A percentile compares a stretch with the other conserved stretches of the same genome.
Conservation (phyloP, 805 yeast species). For the Ogataea minuta region DNA sequence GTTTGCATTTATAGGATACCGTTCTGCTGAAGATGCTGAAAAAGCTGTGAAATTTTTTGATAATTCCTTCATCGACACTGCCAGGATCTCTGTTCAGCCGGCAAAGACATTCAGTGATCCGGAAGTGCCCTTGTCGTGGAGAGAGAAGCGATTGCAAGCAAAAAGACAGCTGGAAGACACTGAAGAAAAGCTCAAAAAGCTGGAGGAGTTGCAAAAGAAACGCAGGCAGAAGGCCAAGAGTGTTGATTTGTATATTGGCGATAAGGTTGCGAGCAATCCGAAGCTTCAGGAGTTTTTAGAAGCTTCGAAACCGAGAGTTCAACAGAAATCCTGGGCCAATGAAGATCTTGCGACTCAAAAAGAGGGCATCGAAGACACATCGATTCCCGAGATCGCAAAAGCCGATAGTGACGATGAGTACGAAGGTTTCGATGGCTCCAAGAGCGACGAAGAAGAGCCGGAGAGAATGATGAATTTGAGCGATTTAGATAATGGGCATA, state of each 20-base stretch:
- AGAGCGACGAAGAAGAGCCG: conserved; percentile 48
- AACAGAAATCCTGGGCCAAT: conserved; percentile 73
- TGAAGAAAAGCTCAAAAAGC: conserved; percentile 47
- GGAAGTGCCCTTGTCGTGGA: conserved; percentile 66
- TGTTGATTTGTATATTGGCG: conserved; percentile 41
- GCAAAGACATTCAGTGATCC: conserved; percentile 90
- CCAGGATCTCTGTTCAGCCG: conserved; percentile 70
- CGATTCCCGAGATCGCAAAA: conserved; percentile 34
- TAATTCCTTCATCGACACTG: conserved; percentile 77
- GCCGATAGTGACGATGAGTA: conserved; percentile 53
- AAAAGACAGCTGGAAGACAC: conserved; percentile 50
- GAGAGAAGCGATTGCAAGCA: conserved; percentile 46
- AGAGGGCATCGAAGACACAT: conserved; percentile 23
- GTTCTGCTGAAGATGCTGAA: conserved; percentile 68
- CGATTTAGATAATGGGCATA: conserved; percentile 12
- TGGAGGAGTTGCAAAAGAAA: conserved; percentile 46
- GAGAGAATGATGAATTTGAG: conserved; percentile 43
- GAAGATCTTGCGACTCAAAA: conserved; percentile 43
- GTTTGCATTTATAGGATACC: conserved; percentile 91
- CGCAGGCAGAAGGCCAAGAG: conserved; percentile 37
- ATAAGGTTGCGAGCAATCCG: conserved; percentile 61
- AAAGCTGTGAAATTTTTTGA: conserved; percentile 75
- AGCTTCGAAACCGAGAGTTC: conserved; percentile 73
- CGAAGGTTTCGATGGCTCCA: conserved; percentile 48
- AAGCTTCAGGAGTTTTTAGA: conserved; percentile 78